Evolutionary conservation across 1,284 basidiomycete species (phyloP), one percentile per base, ranked within the genome.

Genomic region (Apiotrichum brassicae): DNA sequence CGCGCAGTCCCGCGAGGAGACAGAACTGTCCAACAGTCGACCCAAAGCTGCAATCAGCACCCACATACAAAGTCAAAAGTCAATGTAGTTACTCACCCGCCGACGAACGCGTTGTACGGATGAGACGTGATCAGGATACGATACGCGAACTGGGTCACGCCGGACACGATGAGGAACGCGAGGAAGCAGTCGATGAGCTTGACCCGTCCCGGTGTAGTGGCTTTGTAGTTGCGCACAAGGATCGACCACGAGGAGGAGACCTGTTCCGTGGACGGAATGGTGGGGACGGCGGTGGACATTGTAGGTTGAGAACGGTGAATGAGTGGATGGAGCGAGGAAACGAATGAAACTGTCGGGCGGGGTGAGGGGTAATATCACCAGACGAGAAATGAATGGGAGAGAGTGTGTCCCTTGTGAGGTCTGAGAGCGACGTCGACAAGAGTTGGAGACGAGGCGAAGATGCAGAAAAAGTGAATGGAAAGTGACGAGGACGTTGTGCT

Each of bases 11-110:
- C 18, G 93, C 92, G 14, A 90, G 83, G 53, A 99, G 78, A 44
- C 97, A 92, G 70, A 99, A 99, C 71, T 99, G 95, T 24, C 94
- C 94, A 33, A 97, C 87, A 12, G 86, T 87, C 61, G 92, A 89
- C 25, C 85, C 78, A 70, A 98, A 98, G 28, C 94, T 97, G 61
- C 16, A 9, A 50, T 54, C 26, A 54, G 53, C 41, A 7, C n/a
- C n/a, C n/a, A n/a, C n/a, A n/a, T n/a, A n/a, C n/a, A n/a, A n/a
- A n/a, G n/a, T n/a, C n/a, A n/a, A n/a, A n/a, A n/a, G n/a, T n/a
- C n/a, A n/a, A n/a, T n/a, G n/a, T n/a, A 8, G 7, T 12, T 34
- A 75, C 86, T 61, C 75, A 97, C 92, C 92, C 91, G 61, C 91
- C 85, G 53, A 97, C 75, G 75, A 97, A 99, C 30, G 93, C 90